Conservation (phyloP, 1,139 yeast species). For the Magnusiomyces suaveolens region DNA sequence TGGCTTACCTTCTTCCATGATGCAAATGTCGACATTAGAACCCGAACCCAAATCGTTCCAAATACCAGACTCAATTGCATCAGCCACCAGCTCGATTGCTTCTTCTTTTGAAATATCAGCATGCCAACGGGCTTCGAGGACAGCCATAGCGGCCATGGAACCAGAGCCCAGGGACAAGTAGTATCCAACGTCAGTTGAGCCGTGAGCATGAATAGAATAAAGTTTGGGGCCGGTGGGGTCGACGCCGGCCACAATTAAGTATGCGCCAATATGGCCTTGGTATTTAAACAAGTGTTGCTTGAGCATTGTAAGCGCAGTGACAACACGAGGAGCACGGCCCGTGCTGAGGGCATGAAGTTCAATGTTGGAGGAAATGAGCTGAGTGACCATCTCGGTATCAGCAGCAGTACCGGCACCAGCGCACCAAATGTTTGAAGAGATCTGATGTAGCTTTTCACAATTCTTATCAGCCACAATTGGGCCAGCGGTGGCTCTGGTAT, state of each 20-base stretch:
- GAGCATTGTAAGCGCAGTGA: slow-evolving; percentile 83
- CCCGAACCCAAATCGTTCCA: slow-evolving; percentile 99
- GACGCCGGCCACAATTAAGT: slow-evolving; percentile 90
- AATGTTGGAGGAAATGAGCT: slow-evolving; percentile 77
- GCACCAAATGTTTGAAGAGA: slow-evolving; percentile 95
- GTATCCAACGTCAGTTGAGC: slow-evolving; percentile 91
- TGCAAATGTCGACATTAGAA: slow-evolving; percentile 93
- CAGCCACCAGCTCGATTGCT: slow-evolving; percentile 80
- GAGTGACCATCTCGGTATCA: slow-evolving; percentile 94
- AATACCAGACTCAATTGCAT: slow-evolving; percentile 94
- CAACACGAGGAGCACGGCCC: slow-evolving; percentile 82
- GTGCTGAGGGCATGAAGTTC: slow-evolving; percentile 82
- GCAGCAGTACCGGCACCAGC: slow-evolving; percentile 99
- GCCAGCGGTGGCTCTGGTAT: slow-evolving; percentile 95
- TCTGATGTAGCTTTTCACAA: slow-evolving; percentile 88
- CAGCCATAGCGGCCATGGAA: slow-evolving; percentile 98
- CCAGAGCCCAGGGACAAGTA: slow-evolving; percentile 93
- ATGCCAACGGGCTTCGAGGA: slow-evolving; percentile 79
- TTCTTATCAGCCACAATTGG: slow-evolving; percentile 95
- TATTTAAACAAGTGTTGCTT: slow-evolving; percentile 93
- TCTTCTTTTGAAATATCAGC: slow-evolving; percentile 71
- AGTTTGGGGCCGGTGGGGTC: slow-evolving; percentile 95
- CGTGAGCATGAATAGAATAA: slow-evolving; percentile 92
- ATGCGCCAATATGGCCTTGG: slow-evolving; percentile 96
- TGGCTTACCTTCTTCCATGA: slow-evolving; percentile 77